These are phyloP conservation scores for Hypocreales sp. DNA, from an alignment of 2,329 filamentous ascomycete genomes.

Conservation along the genomic window DNA sequence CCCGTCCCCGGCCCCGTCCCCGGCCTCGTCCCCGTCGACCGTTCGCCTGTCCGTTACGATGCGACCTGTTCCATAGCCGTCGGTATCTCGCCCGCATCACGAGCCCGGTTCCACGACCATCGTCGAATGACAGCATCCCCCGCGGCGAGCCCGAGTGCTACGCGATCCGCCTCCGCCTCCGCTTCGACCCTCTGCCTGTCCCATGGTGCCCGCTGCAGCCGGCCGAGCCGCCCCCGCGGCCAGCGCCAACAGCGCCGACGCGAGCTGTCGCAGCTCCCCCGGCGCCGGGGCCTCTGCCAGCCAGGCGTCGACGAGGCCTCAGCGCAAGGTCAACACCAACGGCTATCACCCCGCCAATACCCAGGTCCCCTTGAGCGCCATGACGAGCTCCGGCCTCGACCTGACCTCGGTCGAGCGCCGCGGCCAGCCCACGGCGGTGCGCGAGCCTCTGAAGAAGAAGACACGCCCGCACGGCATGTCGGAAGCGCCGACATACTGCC, in stretches of 20 bases:
- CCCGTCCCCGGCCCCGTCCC: no score
- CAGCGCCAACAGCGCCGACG: conserved; percentile 26
- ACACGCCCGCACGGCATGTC: conserved; percentile 69
- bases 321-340: conserved; percentile 36
- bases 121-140: neutral
- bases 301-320: conserved; percentile 27
- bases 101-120: neutral
- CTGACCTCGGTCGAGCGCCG: conserved; percentile 82
- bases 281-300: conserved; percentile 20
- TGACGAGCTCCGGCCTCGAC: conserved; percentile 54
- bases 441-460: conserved; percentile 63
- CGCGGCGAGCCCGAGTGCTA: conserved; percentile 4
- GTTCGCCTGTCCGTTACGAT: conserved; percentile 7
- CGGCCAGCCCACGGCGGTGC: conserved; percentile 62
- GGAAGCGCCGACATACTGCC: conserved; percentile 81
- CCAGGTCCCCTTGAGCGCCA: conserved; percentile 36
- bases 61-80: conserved; percentile 6
- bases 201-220: conserved; percentile 25
- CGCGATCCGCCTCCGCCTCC: conserved; percentile 2
- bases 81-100: conserved; percentile 3
- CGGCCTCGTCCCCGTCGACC: no score
- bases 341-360: conserved; percentile 35
- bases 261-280: conserved; percentile 37
- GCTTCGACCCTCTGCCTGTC: conserved; percentile 5
- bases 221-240: conserved; percentile 19